Evolutionary conservation across 2,329 filamentous ascomycete genomes (phyloP), one percentile per base, ranked within the genome.

Genomic region (Leptosphaerulina australis): DNA sequence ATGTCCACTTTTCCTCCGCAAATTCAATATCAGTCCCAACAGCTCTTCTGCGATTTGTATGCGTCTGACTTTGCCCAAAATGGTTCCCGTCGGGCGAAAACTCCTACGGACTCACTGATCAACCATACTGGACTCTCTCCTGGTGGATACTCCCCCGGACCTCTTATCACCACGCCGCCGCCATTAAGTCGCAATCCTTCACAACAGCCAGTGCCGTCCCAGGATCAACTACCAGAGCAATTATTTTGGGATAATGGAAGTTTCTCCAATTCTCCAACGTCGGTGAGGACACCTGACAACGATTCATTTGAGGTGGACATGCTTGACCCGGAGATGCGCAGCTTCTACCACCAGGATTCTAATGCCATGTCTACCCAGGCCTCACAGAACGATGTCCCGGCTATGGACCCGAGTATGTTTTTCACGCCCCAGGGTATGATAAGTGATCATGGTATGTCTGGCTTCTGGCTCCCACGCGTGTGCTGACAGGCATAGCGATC

Each of bases 121-220:
- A 70, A 68, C 44, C 67, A 72, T 51, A 59, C 63, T 30, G 66
- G 67, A 29, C 56, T 53, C 11, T 72, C 69, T n/a, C 68, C 70
- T 36, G 62, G 60, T 9, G 63, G 66, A 20, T 59, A 53, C 20
- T 72, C 69, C n/a, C 68, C 70, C 28, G 62, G 62, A 9, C 66
- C 69, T 17, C 62, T 72, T 46, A 66, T 64, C 40, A 70, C 63
- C 22, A 59, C 67, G 25, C 67, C 69, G 36, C 64, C 67, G 36
- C 62, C 64, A n/a, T 33, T 62, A 40, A 71, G 66, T 54, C 69
- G 67, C 43, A 54, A 67, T 41, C 53, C 58, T 18, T 71, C 70
- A 10, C 67, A 67, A 52, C 64, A 59, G 20, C 67, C 66, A 43
- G 62, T 67, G 22, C 56, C 56, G 10, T 45, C 52, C 14, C 62